Evolutionary conservation across 768 basidiomycete species (phyloP).

Genomic region (Rhodocollybia butyracea): DNA sequence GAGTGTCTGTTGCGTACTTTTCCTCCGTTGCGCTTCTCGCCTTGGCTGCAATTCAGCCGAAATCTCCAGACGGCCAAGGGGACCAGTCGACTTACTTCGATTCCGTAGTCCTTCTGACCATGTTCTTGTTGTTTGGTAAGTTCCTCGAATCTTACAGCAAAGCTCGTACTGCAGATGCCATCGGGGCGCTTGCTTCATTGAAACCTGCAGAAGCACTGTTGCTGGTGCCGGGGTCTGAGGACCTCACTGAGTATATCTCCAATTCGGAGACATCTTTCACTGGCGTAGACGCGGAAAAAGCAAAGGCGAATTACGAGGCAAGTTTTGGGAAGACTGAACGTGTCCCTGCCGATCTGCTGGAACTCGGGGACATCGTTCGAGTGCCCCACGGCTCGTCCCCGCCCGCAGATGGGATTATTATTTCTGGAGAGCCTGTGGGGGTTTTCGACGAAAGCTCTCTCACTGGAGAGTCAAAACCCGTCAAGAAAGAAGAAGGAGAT

Average conservation of each 20-base stretch:
- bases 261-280: background rate
- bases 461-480: constrained; percentile 71
- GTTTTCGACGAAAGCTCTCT: constrained; percentile 82
- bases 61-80: constrained; percentile 33
- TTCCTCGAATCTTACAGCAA: constrained; percentile 68
- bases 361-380: constrained; percentile 76
- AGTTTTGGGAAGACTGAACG: constrained; percentile 30
- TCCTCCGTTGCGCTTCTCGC: constrained; percentile 69
- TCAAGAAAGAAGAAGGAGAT: constrained; percentile 62
- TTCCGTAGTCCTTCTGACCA: constrained; percentile 73
- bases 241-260: constrained; percentile 1
- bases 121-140: constrained; percentile 71
- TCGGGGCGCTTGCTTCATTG: constrained; percentile 62
- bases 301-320: constrained; percentile 30
- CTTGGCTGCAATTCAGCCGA: constrained; percentile 45
- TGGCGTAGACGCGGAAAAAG: constrained; percentile 8
- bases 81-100: constrained; percentile 79
- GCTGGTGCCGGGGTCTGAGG: constrained; percentile 19
- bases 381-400: constrained; percentile 74
- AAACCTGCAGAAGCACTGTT: constrained; percentile 64
- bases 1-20: constrained; percentile 76
- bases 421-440: constrained; percentile 39
- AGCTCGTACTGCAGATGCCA: constrained; percentile 68
- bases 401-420: constrained; percentile 70
- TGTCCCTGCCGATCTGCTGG: constrained; percentile 59